Evolutionary conservation across 2,329 filamentous ascomycete species (phyloP), one percentile per base, ranked within the genome.

Genomic region (Aspergillus clavatus): DNA sequence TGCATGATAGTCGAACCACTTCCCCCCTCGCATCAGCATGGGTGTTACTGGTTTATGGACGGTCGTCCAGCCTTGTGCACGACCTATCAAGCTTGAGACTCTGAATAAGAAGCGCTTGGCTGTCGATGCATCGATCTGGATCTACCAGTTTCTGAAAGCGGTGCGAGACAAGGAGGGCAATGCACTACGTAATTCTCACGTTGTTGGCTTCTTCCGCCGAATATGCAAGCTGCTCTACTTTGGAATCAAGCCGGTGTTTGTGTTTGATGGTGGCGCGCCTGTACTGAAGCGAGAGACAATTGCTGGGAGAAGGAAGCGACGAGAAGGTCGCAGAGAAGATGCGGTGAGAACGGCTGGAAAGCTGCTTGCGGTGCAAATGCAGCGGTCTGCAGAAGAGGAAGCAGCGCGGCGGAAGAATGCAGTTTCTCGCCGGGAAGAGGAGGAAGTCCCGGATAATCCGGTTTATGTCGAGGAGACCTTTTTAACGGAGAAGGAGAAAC

Each of bases 141-240:
- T 98, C 59, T 98, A 98, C 76, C 93, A 98, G 65, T 98, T 98
- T 62, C 82, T 98, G 59, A 98, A 98, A 73, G 93, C 94, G 7
- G 93, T 98, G 8, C 90, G 93, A 59, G 93, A 98, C 71, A 96
- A 97, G 62, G 93, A 98, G 70, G 93, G 93, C 43, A 95, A 98
- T 63, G 93, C 93, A 1, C 77, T 98, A 42, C 88, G 90, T 53
- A 98, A 96, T 72, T 91, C 88, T 23, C 93, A 98, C 62, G 82
- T 98, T 27, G 88, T 98, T 35, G 93, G 94, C 29, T 98, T 98
- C 80, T 98, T 98, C 71, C 87, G 93, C 41, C 84, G 93, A 49
- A 95, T 98, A 66, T 98, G 93, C 78, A 98, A 98, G 67, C 79
- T 98, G 1, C 79, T 98, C 1, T 98, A 91, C 79, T 91, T 93